Conservation (phyloP, 1,284 basidiomycete species). For the Taiwanofungus camphoratus region DNA sequence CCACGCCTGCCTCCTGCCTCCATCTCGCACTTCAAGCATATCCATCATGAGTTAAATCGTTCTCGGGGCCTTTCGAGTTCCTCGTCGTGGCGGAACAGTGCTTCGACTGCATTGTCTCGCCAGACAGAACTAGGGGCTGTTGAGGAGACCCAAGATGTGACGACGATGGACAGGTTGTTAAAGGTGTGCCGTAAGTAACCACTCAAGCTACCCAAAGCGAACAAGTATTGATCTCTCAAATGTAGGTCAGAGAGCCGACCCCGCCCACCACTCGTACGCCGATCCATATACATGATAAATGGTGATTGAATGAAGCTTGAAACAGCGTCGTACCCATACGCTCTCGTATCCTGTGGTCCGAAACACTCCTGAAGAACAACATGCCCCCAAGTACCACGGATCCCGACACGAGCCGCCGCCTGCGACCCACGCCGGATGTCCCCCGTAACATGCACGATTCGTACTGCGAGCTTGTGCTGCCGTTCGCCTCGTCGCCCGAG, state of each 20-base stretch:
- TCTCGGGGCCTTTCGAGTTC: too few relatives aligned
- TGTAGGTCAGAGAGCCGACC: slow-evolving; percentile 48
- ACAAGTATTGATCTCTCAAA: neutral
- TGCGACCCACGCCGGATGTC: slow-evolving; percentile 19
- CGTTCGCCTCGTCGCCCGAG: slow-evolving; percentile 52
- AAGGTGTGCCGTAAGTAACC: slow-evolving; percentile 49
- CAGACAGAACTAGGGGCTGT: slow-evolving; percentile 26
- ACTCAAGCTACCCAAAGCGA: neutral
- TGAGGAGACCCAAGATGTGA: slow-evolving; percentile 54
- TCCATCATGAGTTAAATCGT: too few relatives aligned
- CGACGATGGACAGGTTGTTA: slow-evolving; percentile 52
- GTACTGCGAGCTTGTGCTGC: slow-evolving; percentile 58
- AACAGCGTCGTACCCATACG: slow-evolving; percentile 17
- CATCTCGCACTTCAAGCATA: too few relatives aligned
- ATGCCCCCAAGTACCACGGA: slow-evolving; percentile 21
- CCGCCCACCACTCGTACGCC: slow-evolving; percentile 46
- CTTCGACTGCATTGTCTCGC: slow-evolving; percentile 14
- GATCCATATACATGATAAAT: neutral
- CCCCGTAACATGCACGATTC: slow-evolving; percentile 64
- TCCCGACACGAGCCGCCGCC: slow-evolving; percentile 11
- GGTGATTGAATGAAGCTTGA: neutral
- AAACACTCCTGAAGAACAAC: slow-evolving; percentile 37
- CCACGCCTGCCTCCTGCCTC: too few relatives aligned
- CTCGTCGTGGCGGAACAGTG: slow-evolving; percentile 7
- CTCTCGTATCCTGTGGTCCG: slow-evolving; percentile 44